Evolutionary conservation across 2,329 filamentous ascomycete species (phyloP).

Genomic region (Zelopaecilomyces penicillatus): DNA sequence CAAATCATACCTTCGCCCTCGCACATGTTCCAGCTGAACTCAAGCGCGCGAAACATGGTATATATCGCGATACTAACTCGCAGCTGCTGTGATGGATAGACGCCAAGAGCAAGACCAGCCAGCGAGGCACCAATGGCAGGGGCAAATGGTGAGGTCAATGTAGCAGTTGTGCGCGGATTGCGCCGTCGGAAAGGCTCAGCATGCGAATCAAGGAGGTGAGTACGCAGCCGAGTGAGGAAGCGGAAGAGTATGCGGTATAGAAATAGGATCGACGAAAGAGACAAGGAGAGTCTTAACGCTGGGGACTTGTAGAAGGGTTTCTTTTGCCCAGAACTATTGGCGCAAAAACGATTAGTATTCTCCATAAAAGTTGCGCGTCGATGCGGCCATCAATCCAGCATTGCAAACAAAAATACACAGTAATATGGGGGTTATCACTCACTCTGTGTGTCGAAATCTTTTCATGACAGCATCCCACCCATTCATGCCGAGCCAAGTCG

Average conservation of each 20-base stretch:
- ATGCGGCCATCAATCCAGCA: neutral
- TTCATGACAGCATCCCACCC: constrained; percentile 46
- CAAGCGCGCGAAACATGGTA: constrained; percentile 68
- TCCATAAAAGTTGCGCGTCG: no score
- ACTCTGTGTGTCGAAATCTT: constrained; percentile 40
- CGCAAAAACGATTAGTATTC: no score
- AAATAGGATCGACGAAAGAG: constrained; percentile 76
- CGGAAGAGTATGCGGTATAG: constrained; percentile 84
- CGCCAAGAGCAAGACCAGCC: constrained; percentile 72
- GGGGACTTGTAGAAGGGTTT: constrained; percentile 54
- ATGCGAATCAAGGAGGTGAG: constrained; percentile 69
- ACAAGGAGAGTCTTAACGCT: constrained; percentile 70
- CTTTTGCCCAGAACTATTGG: constrained; percentile 27
- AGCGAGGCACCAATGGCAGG: constrained; percentile 86
- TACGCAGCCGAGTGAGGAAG: constrained; percentile 74
- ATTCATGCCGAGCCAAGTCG: constrained; percentile 55
- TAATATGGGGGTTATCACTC: constrained; percentile 17
- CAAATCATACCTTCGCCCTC: constrained; percentile 65
- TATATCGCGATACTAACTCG: constrained; percentile 78
- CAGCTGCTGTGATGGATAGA: constrained; percentile 58
- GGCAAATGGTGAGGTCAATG: constrained; percentile 74
- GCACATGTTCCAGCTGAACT: constrained; percentile 78
- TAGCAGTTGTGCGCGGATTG: constrained; percentile 66
- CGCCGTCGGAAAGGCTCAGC: constrained; percentile 73
- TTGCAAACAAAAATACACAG: neutral